Percentiles rank a stretch among this genome's conserved stretches.
Evolutionary conservation across 371 early-diverging fungal species (phyloP).

Genomic region (Rhizomucor pusillus): DNA sequence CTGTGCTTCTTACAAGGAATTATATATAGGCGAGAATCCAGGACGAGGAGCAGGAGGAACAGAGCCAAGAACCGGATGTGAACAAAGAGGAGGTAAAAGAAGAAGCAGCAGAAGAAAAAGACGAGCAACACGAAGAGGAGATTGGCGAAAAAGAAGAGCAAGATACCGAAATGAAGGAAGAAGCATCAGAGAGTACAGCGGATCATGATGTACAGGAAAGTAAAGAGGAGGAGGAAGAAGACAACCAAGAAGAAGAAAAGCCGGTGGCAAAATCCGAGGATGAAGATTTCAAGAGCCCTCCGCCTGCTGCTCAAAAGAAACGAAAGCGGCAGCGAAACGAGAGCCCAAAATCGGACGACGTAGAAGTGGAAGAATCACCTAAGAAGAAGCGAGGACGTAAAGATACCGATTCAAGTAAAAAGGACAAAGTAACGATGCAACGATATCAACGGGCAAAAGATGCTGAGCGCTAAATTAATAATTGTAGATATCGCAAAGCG

Average conservation of each 20-base stretch:
- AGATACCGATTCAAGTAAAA: too few species aligned
- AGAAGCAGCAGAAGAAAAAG: slow-evolving; percentile 5
- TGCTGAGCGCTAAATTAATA: neutral
- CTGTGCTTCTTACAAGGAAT: neutral
- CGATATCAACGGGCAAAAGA: neutral
- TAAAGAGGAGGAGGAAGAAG: slow-evolving; percentile 9
- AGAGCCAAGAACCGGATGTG: too few species aligned
- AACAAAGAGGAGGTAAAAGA: slow-evolving; percentile 6
- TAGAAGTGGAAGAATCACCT: too few species aligned
- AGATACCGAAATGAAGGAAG: slow-evolving; percentile 5
- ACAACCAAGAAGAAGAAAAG: neutral
- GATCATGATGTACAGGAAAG: slow-evolving; percentile 1
- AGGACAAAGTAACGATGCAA: too few species aligned
- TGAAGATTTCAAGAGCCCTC: too few species aligned
- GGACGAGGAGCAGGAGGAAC: neutral
- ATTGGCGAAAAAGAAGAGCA: slow-evolving; percentile 1
- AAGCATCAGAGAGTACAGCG: neutral
- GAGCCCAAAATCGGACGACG: too few species aligned
- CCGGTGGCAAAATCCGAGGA: neutral
- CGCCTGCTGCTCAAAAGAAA: too few species aligned
- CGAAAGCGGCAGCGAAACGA: too few species aligned
- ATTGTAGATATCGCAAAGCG: slow-evolving; percentile 3
- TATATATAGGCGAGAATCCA: neutral
- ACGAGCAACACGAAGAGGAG: neutral
- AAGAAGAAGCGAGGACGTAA: slow-evolving; percentile 3